Evolutionary conservation across 495 filamentous ascomycete genomes (phyloP).

Genomic region (Cetradonia linearis): DNA sequence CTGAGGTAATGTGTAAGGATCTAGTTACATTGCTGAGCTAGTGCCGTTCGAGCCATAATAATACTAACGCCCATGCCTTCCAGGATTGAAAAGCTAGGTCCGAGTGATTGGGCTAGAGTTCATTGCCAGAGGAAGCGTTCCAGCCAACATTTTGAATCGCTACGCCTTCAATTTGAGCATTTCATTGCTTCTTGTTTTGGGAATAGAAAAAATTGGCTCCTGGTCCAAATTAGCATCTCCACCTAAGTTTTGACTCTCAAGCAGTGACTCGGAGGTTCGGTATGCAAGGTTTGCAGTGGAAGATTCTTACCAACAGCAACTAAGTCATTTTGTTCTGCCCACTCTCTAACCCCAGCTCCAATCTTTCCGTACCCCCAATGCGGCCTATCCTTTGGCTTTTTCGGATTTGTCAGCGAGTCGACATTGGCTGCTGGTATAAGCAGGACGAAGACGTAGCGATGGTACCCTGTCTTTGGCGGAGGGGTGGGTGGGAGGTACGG

Average conservation of each 20-base stretch:
- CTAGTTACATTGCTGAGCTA: not conserved
- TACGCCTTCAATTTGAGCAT: not conserved
- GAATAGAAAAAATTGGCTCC: constrained; percentile 59
- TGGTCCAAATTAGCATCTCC: constrained; percentile 18
- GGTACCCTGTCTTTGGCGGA: constrained; percentile 54
- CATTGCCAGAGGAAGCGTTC: not conserved
- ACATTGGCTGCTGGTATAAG: constrained; percentile 36
- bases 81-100: no score
- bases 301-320: constrained; percentile 46
- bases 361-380: constrained; percentile 52
- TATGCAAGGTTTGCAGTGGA: not conserved
- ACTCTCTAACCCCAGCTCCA: constrained; percentile 48
- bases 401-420: constrained; percentile 30
- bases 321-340: constrained; percentile 52
- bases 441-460: constrained; percentile 57
- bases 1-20: not conserved
- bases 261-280: not conserved
- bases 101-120: not conserved
- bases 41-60: not conserved
- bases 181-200: constrained; percentile 48
- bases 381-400: constrained; percentile 46
- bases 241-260: not conserved
- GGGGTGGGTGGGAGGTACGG: constrained; percentile 52
- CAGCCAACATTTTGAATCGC: not conserved
- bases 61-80: not conserved